Base-by-base conservation (phyloP, 106 monocot genomes). In the Triglochin maritima region DNA sequence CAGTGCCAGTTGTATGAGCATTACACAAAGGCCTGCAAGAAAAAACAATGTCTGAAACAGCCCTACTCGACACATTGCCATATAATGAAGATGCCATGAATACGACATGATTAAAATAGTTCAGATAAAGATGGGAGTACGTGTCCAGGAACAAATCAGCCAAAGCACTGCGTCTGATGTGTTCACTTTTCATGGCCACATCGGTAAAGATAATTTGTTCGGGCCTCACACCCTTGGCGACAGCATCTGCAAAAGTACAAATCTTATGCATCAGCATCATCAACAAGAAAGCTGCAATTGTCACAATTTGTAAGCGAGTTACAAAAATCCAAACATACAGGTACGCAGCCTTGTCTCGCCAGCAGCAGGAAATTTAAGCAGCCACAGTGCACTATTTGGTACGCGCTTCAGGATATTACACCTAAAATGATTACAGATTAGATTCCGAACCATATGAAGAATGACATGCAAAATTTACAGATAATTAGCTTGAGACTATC, bases 141-240 rank as follows among this genome's bases (percentile, higher is more conserved):
- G 88, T 91, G 72, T 96, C 91, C 16, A 96, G 88, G 42, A 83
- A 96, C 47, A 96, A 82, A 66, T 96, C 91, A 4, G 96, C 96
- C 49, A 96, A 69, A 56, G 96, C 83, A 72, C 90, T 81, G 41
- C 96, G 91, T 70, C 91, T 80, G 56, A 96, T 91, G 63, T 96
- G 96, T 59, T 96, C 96, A 77, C 82, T 74, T 68, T 96, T 96
- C 72, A 86, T 80, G 14, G 96, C 96, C 59, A 96, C 91, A 72
- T 96, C 96, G 0, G 96, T 96, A 45, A 96, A 96, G 47, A 96
- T 86, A 50, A 96, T 96, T 46, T 86, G 91, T 65, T 91, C 88
- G 12, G 88, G 74, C 43, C 76, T 86, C 10, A 96, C 90, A 6
- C 96, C 96, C 63, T 81, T 81, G 43, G 85, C 79, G 50, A 60